phyloP scores from a whole-genome alignment of 2,329 filamentous ascomycete species.

The Cercospora sojina region DNA sequence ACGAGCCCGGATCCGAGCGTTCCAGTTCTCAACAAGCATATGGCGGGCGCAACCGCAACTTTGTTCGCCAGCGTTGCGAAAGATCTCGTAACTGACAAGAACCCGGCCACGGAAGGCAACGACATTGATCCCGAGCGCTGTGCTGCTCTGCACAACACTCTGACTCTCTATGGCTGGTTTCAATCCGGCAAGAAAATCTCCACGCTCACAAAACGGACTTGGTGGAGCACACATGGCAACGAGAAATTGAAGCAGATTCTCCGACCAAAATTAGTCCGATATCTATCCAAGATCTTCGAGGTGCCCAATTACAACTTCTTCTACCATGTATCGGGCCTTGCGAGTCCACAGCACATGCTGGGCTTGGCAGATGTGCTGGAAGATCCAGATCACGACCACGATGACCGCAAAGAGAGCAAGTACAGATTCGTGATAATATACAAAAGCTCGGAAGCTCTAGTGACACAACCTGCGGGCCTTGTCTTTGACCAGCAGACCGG shows the following conservation, averaged over 20 bases:
- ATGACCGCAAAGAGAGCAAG: constrained; percentile 29
- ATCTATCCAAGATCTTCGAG: constrained; percentile 37
- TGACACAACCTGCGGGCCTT: constrained; percentile 35
- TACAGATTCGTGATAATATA: constrained; percentile 36
- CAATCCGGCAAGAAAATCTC: constrained; percentile 36
- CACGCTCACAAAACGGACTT: constrained; percentile 34
- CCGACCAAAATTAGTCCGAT: constrained; percentile 33
- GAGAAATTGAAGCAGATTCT: constrained; percentile 30
- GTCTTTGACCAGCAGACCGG: constrained; percentile 36
- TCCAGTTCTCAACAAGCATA: constrained; percentile 1
- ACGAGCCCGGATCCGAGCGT: not conserved
- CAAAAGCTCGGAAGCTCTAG: constrained; percentile 33
- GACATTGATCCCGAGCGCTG: constrained; percentile 36
- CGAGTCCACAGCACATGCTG: constrained; percentile 32
- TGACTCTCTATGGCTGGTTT: constrained; percentile 39
- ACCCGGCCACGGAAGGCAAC: constrained; percentile 25
- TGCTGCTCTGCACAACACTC: constrained; percentile 37
- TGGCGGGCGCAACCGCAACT: constrained; percentile 23
- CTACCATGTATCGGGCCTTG: constrained; percentile 37
- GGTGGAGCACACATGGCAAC: constrained; percentile 37
- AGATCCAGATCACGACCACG: constrained; percentile 30
- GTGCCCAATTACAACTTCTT: constrained; percentile 36
- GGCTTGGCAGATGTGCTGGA: constrained; percentile 34
- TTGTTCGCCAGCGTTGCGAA: constrained; percentile 36
- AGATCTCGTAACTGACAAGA: constrained; percentile 32